These are phyloP conservation scores for Trametes cinnabarina DNA, from an alignment of 768 basidiomycete species.

Conservation along the genomic window DNA sequence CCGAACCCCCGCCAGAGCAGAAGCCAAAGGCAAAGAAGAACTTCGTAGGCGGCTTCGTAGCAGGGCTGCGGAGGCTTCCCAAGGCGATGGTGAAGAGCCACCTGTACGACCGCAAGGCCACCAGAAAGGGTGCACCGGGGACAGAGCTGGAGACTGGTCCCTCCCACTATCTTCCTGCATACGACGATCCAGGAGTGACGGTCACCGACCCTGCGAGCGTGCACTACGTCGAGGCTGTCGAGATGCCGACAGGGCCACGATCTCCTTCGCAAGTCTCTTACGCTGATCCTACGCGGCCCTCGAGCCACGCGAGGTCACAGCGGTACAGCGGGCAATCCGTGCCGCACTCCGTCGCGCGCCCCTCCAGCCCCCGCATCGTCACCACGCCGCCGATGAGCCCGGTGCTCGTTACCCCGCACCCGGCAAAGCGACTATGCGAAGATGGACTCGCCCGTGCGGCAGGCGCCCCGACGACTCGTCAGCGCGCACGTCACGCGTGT, in stretches of 20 bases:
- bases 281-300: background rate
- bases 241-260: conserved; percentile 2
- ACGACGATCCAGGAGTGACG: conserved; percentile 19
- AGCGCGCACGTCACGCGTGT: conserved; percentile 30
- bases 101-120: conserved; percentile 15
- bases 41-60: conserved; percentile 29
- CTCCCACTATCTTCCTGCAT: conserved; percentile 17
- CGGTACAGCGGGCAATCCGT: conserved; percentile 7
- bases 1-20: background rate
- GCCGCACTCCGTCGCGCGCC: background rate
- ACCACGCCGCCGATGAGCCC: conserved; percentile 22
- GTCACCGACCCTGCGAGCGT: conserved; percentile 17
- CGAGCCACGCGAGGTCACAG: background rate
- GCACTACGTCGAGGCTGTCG: conserved; percentile 15
- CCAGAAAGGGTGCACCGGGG: conserved; percentile 15
- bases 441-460: conserved; percentile 30
- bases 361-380: conserved; percentile 1
- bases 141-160: conserved; percentile 1
- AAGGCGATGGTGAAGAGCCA: conserved; percentile 15
- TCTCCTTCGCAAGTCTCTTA: conserved; percentile 1
- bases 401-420: conserved; percentile 30
- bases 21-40: conserved; percentile 7
- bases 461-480: conserved; percentile 26
- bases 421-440: conserved; percentile 35
- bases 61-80: conserved; percentile 19